Base-by-base conservation (phyloP, 2,329 filamentous ascomycete species). In the Ustulina deusta region DNA sequence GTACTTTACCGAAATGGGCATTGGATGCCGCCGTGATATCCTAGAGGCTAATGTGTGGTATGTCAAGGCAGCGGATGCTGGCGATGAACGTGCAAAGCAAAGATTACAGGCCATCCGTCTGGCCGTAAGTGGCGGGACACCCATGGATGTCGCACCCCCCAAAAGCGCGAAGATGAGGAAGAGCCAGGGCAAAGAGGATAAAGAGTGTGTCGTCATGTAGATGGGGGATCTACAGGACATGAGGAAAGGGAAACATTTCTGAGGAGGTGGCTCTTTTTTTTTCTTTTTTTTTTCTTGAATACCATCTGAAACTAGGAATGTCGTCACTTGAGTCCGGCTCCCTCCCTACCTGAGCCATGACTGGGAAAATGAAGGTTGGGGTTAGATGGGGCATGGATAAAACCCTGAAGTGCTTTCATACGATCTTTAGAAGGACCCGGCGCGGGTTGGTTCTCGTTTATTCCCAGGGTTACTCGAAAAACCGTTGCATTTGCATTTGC, bases 41-140 rank as follows among this genome's bases (percentile, higher is more conserved):
- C 87, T 99, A 49, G 94, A 97, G 79, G 95, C 96, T 73, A 99
- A 99, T 76, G 93, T 97, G 36, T 98, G 94, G 95, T 99, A 99
- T 78, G 95, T 99, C 73, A 93, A 93, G 80, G 96, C 96, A 5
- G 95, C 96, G 17, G 95, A 97, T 73, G 89, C 93, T 57, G 96
- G 95, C 54, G 94, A 98, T 75, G 93, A 96, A 74, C 89, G 94
- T 65, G 96, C 96, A 58, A 95, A 91, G 79, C 91, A 96, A 75
- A 89, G 96, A 29, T 85, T 99, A 61, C 89, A 91, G 22, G 93
- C 94, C 46, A 99, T 99, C 69, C 89, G 92, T 69, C 91, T 92
- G 9, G 95, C 96, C 11, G 92, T 94, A 34, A 87, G 84, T 74
- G 67, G 86, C 27, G 85, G 85, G 6, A 85, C 79, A 1, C 84